Base-by-base conservation (phyloP, 164 flowering plant genomes). In the Aristolochia contorta region DNA sequence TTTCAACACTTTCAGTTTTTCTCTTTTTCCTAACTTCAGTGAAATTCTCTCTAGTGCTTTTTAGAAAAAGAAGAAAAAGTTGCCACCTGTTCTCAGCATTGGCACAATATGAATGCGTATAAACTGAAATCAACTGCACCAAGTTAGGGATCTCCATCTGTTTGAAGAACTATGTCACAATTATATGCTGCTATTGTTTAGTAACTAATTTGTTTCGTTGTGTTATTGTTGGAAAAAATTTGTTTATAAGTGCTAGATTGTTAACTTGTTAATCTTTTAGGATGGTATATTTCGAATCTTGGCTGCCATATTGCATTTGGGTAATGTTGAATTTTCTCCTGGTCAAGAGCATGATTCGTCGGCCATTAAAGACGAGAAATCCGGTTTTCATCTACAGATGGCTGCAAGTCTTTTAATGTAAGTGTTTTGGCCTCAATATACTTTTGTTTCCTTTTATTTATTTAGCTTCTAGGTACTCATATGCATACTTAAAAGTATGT, bases 331-430 rank as follows among this genome's bases (percentile, higher is more conserved):
- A 56, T 94, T 94, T 77, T 85, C 96, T 67, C 97, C 96, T 49
- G 99, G 99, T 45, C 85, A 82, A 68, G 99, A 90, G 80, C 91
- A 94, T 69, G 99, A 94, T 64, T 91, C 97, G n/a, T 94, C 99
- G 57, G 74, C 69, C 21, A 54, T 91, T n/a, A 88, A 84, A 79
- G 91, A 94, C 64, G 69, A 87, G 69, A 85, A 79, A 52, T 91
- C 99, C 63, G 71, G 62, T 58, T 84, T 81, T 68, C 99, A 91
- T 75, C 71, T 91, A 74, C 82, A 80, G 74, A 82, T 79, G 86
- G 89, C 89, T 65, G 85, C 97, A 69, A 67, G 75, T 69, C 85
- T 94, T 69, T 81, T 94, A 63, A 85, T 75, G 99, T 91, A 70
- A 58, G 90, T 83, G 54, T 33, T 49, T 64, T 41, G 47, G 52